phyloP scores from a whole-genome alignment of 2,329 filamentous ascomycete genomes.

The Fusarium graminum region DNA sequence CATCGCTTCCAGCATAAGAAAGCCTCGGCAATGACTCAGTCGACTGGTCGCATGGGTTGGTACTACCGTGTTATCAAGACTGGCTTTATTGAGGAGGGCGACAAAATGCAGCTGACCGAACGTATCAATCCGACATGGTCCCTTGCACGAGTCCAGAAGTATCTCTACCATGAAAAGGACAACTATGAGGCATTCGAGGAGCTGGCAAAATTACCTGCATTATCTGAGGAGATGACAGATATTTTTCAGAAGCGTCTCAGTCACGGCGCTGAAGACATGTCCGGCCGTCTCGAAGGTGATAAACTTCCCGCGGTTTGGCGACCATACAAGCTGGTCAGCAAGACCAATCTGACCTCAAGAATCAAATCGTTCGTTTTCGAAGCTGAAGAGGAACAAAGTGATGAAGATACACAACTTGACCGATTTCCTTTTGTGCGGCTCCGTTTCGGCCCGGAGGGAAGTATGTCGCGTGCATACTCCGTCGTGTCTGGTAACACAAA shows the following conservation, averaged over 20 bases:
- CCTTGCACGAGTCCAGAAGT: conserved; percentile 22
- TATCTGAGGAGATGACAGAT: conserved; percentile 25
- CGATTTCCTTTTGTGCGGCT: conserved; percentile 29
- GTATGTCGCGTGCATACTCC: conserved; percentile 27
- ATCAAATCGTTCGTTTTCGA: conserved; percentile 29
- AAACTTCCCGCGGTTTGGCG: conserved; percentile 19
- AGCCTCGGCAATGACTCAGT: conserved; percentile 25
- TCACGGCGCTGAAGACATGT: conserved; percentile 31
- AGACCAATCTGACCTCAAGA: conserved; percentile 7
- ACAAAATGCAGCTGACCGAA: conserved; percentile 16
- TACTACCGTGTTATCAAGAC: conserved; percentile 35
- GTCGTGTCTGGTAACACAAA: conserved; percentile 20
- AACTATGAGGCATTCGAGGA: conserved; percentile 16
- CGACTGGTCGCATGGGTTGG: conserved; percentile 35
- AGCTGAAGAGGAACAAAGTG: not conserved
- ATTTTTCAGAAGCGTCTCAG: conserved; percentile 19
- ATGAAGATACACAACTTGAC: not conserved
- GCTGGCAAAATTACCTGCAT: conserved; percentile 1
- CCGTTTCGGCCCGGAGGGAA: conserved; percentile 17
- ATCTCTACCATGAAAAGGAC: conserved; percentile 30
- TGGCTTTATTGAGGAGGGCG: conserved; percentile 18
- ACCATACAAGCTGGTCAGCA: conserved; percentile 22
- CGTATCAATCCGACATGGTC: conserved; percentile 29
- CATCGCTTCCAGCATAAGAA: conserved; percentile 41
- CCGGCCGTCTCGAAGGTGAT: conserved; percentile 24